Evolutionary conservation across 2,329 filamentous ascomycete genomes (phyloP), one percentile per base, ranked within the genome.

Genomic region (Paraconiothyrium sp.): DNA sequence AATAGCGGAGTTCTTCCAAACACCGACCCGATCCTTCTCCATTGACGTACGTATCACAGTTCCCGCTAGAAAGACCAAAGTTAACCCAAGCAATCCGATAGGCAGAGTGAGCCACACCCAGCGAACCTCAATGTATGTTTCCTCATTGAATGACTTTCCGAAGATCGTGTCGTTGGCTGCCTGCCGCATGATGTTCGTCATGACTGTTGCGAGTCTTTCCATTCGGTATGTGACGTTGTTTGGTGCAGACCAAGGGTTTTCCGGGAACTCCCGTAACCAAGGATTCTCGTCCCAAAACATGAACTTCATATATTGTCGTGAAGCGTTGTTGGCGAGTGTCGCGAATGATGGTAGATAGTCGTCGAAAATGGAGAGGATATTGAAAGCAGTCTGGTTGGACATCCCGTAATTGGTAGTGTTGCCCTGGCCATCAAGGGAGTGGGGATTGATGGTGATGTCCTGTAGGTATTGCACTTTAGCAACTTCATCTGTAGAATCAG

Each of bases 101-200:
- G 71, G 71, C n/a, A 72, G 64, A 10, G 61, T 32, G 24, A 73
- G 59, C 71, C 71, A 73, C 27, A 30, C 55, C 70, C 70, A 73
- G 13, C 68, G 65, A 2, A 72, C 70, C 14, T 67, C 55, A 0
- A 73, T 60, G 48, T 64, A 71, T 0, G 61, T 69, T 32, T 72
- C 61, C 8, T 50, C 48, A 13, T 51, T 58, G 58, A 61, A 65
- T 7, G 63, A 32, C 4, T 46, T 35, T 9, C 65, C 65, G 22
- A 48, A 46, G 0, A 59, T 62, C 7, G 24, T 46, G 4, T 67
- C 64, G 1, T 57, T 55, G 48, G 61, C 64, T 1, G 57, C 27
- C n/a, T 58, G 57, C 20, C 66, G 64, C 13, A 68, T 63, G 1
- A 52, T 14, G 44, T 68, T 63, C 9, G 66, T 67, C 50, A 68